Evolutionary conservation across 345 rosid genomes (phyloP).

Genomic region (Kandelia obovata): DNA sequence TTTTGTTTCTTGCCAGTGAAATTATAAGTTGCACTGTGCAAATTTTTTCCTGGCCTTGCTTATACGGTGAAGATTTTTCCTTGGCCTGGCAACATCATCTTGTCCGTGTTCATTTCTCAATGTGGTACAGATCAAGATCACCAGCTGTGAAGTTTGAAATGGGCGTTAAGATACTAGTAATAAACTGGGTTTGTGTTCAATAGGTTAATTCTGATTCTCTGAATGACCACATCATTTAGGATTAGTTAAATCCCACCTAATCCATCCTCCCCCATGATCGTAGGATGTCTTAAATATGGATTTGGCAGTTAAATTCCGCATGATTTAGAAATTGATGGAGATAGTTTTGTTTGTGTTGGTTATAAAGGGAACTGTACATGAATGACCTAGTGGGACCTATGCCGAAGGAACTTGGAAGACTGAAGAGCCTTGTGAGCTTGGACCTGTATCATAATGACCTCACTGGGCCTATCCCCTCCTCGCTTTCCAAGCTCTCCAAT

Average conservation of each 20-base stretch:
- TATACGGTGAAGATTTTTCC: not conserved
- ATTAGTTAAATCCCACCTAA: not conserved
- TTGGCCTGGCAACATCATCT: not conserved
- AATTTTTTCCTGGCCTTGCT: not conserved
- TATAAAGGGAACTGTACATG: constrained; percentile 59
- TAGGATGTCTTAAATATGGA: no score
- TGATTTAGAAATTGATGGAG: not conserved
- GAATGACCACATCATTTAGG: no score
- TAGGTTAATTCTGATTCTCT: no score
- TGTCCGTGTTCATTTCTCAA: no score
- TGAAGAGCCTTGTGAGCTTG: constrained; percentile 61
- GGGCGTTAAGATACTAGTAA: no score
- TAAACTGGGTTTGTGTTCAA: no score
- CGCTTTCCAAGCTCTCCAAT: constrained; percentile 54
- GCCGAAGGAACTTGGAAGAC: constrained; percentile 57
- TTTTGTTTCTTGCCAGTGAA: not conserved
- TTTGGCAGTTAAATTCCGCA: not conserved
- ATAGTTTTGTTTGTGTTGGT: constrained; percentile 6
- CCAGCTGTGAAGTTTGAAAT: no score
- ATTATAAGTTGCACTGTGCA: not conserved
- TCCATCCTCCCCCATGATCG: not conserved
- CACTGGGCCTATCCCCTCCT: constrained; percentile 55
- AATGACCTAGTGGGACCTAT: constrained; percentile 50
- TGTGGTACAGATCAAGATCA: no score
- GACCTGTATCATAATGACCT: constrained; percentile 67